Conservation (phyloP, 306 rosid genomes). For the Castanea mollissima region DNA sequence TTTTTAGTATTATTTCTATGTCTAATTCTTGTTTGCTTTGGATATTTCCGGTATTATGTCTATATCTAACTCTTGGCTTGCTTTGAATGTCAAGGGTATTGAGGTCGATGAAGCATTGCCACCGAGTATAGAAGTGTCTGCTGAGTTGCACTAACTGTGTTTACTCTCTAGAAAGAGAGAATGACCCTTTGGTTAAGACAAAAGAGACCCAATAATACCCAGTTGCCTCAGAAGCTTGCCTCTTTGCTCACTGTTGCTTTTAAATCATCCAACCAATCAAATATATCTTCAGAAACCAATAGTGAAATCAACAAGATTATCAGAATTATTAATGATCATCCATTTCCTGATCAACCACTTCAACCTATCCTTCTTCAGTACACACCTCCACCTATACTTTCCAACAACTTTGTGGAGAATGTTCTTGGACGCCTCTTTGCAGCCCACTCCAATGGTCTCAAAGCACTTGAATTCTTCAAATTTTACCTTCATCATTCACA, state of each 20-base stretch:
- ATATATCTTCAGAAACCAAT: background rate
- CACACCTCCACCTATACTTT: slow-evolving; percentile 48
- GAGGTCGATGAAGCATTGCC: background rate
- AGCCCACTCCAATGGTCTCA: slow-evolving; percentile 83
- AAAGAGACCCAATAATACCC: slow-evolving; percentile 20
- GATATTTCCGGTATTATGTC: background rate
- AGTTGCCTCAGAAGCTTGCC: slow-evolving; percentile 16
- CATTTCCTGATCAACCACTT: slow-evolving; percentile 73
- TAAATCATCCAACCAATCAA: slow-evolving; percentile 23
- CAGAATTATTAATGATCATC: slow-evolving; percentile 66
- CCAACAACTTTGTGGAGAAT: slow-evolving; percentile 44
- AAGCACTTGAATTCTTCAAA: slow-evolving; percentile 73
- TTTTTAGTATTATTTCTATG: background rate
- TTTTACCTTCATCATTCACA: slow-evolving; percentile 47
- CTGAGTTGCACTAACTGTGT: background rate
- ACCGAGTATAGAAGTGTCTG: background rate
- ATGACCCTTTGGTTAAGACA: slow-evolving; percentile 31
- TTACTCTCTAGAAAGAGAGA: background rate
- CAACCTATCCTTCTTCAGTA: slow-evolving; percentile 48
- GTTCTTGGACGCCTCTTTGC: slow-evolving; percentile 71
- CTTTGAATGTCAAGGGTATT: slow-evolving; percentile 18
- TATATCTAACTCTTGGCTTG: background rate
- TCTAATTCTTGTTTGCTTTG: background rate
- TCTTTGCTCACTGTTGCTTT: slow-evolving; percentile 7
- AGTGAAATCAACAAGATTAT: slow-evolving; percentile 48